These are phyloP conservation scores for Aureobasidium uvarum DNA, from an alignment of 2,329 filamentous ascomycete genomes.

Conservation along the genomic window DNA sequence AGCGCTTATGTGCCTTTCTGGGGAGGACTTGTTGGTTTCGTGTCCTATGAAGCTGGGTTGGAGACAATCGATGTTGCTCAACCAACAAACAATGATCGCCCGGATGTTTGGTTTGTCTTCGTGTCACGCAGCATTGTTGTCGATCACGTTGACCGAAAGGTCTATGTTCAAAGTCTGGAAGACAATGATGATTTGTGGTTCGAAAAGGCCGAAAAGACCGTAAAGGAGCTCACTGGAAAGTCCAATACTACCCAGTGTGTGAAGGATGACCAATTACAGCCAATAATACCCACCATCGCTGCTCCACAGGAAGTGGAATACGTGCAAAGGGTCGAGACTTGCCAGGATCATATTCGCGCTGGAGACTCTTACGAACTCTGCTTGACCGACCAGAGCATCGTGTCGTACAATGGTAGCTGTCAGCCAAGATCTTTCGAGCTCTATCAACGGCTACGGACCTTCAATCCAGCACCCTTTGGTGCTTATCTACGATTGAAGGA, in stretches of 20 bases:
- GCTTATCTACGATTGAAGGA: slow-evolving; percentile 70
- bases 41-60: slow-evolving; percentile 81
- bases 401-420: slow-evolving; percentile 44
- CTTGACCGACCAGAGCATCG: slow-evolving; percentile 70
- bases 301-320: slow-evolving; percentile 49
- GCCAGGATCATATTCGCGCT: slow-evolving; percentile 52
- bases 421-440: slow-evolving; percentile 60
- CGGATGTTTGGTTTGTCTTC: slow-evolving; percentile 75
- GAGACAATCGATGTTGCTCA: slow-evolving; percentile 55
- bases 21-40: slow-evolving; percentile 80
- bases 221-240: background rate
- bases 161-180: slow-evolving; percentile 68
- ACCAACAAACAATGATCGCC: slow-evolving; percentile 46
- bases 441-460: slow-evolving; percentile 66
- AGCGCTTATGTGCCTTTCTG: slow-evolving; percentile 60
- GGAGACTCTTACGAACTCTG: slow-evolving; percentile 87
- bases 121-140: slow-evolving; percentile 74
- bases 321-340: slow-evolving; percentile 63
- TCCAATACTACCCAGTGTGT: background rate
- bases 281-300: slow-evolving; percentile 24
- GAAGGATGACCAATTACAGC: background rate
- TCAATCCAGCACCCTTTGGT: slow-evolving; percentile 81
- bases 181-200: slow-evolving; percentile 42
- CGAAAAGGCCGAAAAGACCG: background rate
- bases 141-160: slow-evolving; percentile 62